Conservation (phyloP, 495 filamentous ascomycete species). For the Trypethelium eluteriae region DNA sequence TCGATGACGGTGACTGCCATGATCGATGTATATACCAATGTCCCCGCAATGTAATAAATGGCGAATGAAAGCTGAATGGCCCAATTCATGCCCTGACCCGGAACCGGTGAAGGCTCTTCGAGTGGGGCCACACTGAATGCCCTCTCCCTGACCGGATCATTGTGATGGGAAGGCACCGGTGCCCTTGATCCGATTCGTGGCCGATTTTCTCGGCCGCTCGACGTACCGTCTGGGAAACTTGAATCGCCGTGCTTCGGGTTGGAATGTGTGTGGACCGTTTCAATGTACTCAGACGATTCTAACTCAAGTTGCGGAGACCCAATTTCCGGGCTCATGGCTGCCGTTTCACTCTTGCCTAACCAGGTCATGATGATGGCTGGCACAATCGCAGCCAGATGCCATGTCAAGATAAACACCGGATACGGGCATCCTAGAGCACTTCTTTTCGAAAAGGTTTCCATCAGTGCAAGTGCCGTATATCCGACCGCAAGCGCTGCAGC, state of each 20-base stretch:
- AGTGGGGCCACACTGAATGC: background rate
- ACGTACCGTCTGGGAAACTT: background rate
- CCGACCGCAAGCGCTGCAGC: background rate
- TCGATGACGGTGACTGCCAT: constrained; percentile 22
- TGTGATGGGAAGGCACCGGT: background rate
- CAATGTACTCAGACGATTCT: background rate
- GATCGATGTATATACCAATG: constrained; percentile 20
- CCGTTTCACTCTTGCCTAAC: constrained; percentile 13
- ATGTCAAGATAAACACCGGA: constrained; percentile 15
- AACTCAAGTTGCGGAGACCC: background rate
- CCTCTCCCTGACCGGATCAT: background rate
- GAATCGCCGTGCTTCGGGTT: background rate
- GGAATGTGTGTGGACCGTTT: background rate
- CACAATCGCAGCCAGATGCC: constrained; percentile 19
- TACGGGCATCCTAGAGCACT: constrained; percentile 20
- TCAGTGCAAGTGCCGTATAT: constrained; percentile 15
- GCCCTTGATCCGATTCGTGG: background rate
- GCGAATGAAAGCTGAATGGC: constrained; percentile 20
- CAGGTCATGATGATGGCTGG: constrained; percentile 15
- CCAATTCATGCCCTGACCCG: constrained; percentile 20
- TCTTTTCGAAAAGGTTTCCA: constrained; percentile 21
- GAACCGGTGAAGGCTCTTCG: constrained; percentile 16
- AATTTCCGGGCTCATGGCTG: background rate
- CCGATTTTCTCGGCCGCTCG: background rate
- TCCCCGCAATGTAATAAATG: constrained; percentile 24